Base-by-base conservation (phyloP, 2,329 filamentous ascomycete genomes). In the Byssochlamys sp. region DNA sequence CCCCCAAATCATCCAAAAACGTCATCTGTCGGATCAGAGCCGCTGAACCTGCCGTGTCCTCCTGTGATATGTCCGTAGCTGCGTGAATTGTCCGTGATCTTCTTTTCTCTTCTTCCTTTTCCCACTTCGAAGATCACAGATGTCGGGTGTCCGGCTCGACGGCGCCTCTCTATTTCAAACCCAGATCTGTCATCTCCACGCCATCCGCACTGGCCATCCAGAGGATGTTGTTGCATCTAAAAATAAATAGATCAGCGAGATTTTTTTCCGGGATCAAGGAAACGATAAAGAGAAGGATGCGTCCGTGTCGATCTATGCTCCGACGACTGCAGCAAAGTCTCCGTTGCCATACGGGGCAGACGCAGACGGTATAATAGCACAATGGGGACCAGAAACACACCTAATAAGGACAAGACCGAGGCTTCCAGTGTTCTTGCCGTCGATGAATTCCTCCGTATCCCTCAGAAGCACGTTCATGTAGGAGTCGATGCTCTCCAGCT, bases 401-500 rank as follows among this genome's bases (percentile, higher is more conserved):
- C 92, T 81, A 69, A 99, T 97, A 67, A 99, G 75, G 52, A 99
- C 91, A 76, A 96, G 88, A 5, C 94, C 94, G 63, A 99, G 77
- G 53, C 84, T 84, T 58, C 91, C 92, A 35, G 88, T 90, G 72
- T 85, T 86, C 81, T 95, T 89, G 65, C 90, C 87, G 71, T 91
- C 85, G 69, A 96, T 89, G 76, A 87, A 96, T 76, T 99, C 94
- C 77, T 96, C 89, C 55, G 92, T 91, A 67, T 88, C 87, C 64
- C 86, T 85, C 62, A 99, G 83, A 78, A 97, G 91, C 63, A 99
- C 86, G 79, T 99, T 99, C 92, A 99, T 97, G 80, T 99, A 99
- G 71, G 89, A 91, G 78, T 99, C 94, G 70, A 95, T 89, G 67
- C 88, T 92, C 70, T 96, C 89, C 61, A 99, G 84, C 64, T 84